Evolutionary conservation across 2,329 filamentous ascomycete species (phyloP), one percentile per base, ranked within the genome.

Genomic region (Chaetomium sp.): DNA sequence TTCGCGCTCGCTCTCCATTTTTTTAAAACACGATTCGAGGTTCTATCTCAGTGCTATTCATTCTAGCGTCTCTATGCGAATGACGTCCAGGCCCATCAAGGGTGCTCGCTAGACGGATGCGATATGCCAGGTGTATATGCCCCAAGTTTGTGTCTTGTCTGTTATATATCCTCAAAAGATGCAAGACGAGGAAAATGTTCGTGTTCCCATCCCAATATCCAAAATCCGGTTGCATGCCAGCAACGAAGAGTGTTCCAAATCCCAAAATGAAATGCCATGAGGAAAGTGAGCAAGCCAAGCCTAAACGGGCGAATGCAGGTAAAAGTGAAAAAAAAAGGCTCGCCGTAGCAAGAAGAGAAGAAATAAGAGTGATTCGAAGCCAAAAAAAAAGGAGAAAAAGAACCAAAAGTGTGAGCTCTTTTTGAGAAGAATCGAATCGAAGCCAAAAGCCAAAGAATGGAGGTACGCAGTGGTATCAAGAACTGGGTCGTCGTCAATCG

Each of bases 381-480:
- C 45, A 50, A 56, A 57, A 52, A 8, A 52, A 54, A 52, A 55
- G 40, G 19, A 27, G 19, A 27, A 27, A 27, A 27, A 27, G 19
- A 27, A 27, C 19, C 19, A 27, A 27, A 27, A 27, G 19, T 27
- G 19, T 27, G 19, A 27, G 19, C 19, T 27, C 19, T 27, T 27
- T 27, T 27, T 27, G 19, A 27, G 19, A 27, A 27, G 19, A 27
- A 27, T 27, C 19, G 19, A 27, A 27, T 27, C 19, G 19, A 27
- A 27, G 19, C 19, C 19, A 27, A 27, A 55, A 48, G 32, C 33
- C 42, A 58, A 57, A 52, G 48, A 56, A 54, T 48, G 49, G 55
- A 51, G 19, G 46, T 59, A 54, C 40, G 43, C 48, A 59, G 60
- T 62, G 60, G 58, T 62, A 62, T 62, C 60, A 57, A 59, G 51